Conservation (phyloP, 73 alveolate genomes). For the Paramecium octaurelia region DNA sequence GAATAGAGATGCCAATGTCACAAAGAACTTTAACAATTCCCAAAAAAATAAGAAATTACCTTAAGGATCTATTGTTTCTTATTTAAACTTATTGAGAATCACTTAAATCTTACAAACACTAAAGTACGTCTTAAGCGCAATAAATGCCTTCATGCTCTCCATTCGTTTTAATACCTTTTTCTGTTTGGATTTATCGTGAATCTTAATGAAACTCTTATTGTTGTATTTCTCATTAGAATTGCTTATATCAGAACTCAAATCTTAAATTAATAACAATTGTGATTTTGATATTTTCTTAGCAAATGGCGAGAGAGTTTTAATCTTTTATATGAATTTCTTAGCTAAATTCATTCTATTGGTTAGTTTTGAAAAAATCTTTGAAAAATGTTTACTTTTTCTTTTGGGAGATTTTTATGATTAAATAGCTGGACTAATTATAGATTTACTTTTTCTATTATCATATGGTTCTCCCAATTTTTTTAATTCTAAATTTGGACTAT, state of each 20-base stretch:
- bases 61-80: slow-evolving; percentile 14
- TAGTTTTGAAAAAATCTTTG: slow-evolving; percentile 22
- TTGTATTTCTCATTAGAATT: neutral
- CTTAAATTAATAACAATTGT: neutral
- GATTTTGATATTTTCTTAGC: neutral
- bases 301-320: neutral
- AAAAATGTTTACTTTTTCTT: neutral
- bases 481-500: neutral
- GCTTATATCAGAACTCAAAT: neutral
- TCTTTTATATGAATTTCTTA: neutral
- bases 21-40: slow-evolving; percentile 14
- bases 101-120: neutral
- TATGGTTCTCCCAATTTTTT: neutral
- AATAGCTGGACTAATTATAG: neutral
- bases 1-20: neutral
- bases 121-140: neutral
- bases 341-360: neutral
- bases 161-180: neutral
- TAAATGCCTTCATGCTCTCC: neutral
- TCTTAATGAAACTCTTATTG: neutral
- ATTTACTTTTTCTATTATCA: neutral
- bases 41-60: slow-evolving; percentile 20
- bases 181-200: neutral
- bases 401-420: neutral
- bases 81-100: neutral